Conservation (phyloP, 2,329 filamentous ascomycete genomes). For the Fusarium tjaetaba region DNA sequence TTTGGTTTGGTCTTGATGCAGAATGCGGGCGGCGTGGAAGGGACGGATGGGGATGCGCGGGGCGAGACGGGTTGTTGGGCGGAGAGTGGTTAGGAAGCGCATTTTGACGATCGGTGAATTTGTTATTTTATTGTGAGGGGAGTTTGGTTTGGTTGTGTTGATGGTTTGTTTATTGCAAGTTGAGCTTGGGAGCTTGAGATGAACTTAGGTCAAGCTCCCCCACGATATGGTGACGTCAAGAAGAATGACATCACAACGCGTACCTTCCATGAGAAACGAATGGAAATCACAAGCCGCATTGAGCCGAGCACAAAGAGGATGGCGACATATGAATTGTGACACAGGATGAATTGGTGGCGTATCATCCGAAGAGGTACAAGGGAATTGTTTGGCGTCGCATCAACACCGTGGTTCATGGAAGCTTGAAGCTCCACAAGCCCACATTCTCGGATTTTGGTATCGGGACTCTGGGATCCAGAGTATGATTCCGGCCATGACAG, state of each 20-base stretch:
- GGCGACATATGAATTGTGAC: background rate
- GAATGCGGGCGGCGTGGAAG: constrained; percentile 1
- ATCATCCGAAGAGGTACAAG: background rate
- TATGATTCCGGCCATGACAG: background rate
- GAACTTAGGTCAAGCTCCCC: constrained; percentile 16
- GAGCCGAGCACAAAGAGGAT: background rate
- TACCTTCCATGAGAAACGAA: background rate
- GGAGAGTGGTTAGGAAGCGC: constrained; percentile 21
- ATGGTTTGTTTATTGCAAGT: background rate
- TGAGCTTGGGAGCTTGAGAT: background rate
- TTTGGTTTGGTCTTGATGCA: constrained; percentile 15
- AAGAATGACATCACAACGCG: constrained; percentile 34
- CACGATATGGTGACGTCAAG: constrained; percentile 34
- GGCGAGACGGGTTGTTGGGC: constrained; percentile 5
- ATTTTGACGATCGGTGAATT: background rate
- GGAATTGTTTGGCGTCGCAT: background rate
- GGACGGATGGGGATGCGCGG: constrained; percentile 18
- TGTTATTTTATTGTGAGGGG: rapidly evolving
- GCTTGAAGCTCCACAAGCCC: constrained; percentile 1
- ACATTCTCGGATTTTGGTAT: background rate
- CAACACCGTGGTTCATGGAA: background rate
- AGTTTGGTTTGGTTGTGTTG: background rate
- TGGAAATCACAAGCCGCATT: background rate
- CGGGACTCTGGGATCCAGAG: background rate
- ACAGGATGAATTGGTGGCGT: background rate